Percentiles rank a stretch among this genome's conserved stretches.
These are phyloP conservation scores for Quercus engelmannii DNA, from an alignment of 306 rosid genomes.

Conservation along the genomic window DNA sequence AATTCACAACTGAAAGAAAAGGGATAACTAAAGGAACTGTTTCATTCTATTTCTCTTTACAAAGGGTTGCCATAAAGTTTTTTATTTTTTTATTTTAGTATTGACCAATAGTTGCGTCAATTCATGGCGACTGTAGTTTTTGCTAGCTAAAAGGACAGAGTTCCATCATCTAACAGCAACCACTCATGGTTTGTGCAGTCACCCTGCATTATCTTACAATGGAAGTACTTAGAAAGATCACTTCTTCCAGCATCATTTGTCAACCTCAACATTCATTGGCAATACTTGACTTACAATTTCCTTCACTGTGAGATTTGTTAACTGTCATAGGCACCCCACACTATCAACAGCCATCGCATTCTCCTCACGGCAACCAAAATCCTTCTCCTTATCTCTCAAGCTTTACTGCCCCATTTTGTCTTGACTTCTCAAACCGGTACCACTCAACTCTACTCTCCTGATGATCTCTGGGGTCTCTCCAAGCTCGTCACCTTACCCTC, in stretches of 20 bases:
- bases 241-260: constrained; percentile 3
- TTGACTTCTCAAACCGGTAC: constrained; percentile 4
- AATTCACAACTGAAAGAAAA: neutral
- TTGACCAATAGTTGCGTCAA: neutral
- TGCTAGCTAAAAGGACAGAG: neutral
- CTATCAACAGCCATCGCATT: neutral
- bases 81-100: neutral
- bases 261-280: neutral
- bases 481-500: neutral
- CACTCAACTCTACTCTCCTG: neutral
- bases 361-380: neutral
- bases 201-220: neutral
- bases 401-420: constrained; percentile 8
- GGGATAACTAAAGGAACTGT: neutral
- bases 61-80: neutral
- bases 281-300: constrained; percentile 8
- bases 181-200: neutral
- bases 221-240: neutral
- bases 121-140: constrained; percentile 2
- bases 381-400: neutral
- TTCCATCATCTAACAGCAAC: constrained; percentile 6
- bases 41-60: neutral
- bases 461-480: constrained; percentile 3
- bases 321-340: neutral
- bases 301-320: neutral